phyloP scores from a whole-genome alignment of 805 yeast species.

The Maudiozyma turicensis region DNA sequence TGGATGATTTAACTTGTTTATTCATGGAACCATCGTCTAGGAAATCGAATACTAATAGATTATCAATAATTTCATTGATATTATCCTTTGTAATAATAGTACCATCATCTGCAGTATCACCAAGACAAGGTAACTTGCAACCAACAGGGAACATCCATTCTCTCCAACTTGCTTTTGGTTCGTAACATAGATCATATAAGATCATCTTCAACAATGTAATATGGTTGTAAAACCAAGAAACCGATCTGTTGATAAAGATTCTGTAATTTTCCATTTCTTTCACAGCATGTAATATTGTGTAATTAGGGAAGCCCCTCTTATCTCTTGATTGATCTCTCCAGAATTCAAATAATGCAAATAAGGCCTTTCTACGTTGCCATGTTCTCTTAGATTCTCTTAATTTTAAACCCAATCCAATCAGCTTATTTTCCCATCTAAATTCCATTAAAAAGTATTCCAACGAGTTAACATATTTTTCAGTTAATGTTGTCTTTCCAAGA shows the following conservation, averaged over 20 bases:
- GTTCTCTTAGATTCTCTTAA: slow-evolving; percentile 29
- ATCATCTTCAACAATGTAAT: slow-evolving; percentile 29
- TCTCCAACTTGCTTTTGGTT: slow-evolving; percentile 28
- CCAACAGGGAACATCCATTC: slow-evolving; percentile 29
- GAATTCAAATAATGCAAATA: slow-evolving; percentile 28
- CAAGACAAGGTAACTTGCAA: slow-evolving; percentile 20
- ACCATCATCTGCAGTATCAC: slow-evolving; percentile 8
- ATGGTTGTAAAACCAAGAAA: slow-evolving; percentile 31
- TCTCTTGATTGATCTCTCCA: slow-evolving; percentile 30
- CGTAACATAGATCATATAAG: slow-evolving; percentile 28
- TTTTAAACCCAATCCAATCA: slow-evolving; percentile 26
- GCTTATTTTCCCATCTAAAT: slow-evolving; percentile 29
- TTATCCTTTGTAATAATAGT: slow-evolving; percentile 12
- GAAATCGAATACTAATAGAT: slow-evolving; percentile 22
- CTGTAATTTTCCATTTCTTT: slow-evolving; percentile 31
- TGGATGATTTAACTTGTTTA: slow-evolving; percentile 21
- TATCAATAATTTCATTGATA: slow-evolving; percentile 23
- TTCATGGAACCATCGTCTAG: slow-evolving; percentile 24
- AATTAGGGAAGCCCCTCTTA: slow-evolving; percentile 22
- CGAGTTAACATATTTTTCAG: slow-evolving; percentile 28
- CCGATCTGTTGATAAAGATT: slow-evolving; percentile 28
- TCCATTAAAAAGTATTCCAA: slow-evolving; percentile 30
- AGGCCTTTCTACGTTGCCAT: slow-evolving; percentile 30
- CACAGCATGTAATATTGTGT: slow-evolving; percentile 27
- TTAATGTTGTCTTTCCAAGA: slow-evolving; percentile 22